Base-by-base conservation (phyloP, 1,139 yeast genomes). In the Tardiomyces depauwii region DNA sequence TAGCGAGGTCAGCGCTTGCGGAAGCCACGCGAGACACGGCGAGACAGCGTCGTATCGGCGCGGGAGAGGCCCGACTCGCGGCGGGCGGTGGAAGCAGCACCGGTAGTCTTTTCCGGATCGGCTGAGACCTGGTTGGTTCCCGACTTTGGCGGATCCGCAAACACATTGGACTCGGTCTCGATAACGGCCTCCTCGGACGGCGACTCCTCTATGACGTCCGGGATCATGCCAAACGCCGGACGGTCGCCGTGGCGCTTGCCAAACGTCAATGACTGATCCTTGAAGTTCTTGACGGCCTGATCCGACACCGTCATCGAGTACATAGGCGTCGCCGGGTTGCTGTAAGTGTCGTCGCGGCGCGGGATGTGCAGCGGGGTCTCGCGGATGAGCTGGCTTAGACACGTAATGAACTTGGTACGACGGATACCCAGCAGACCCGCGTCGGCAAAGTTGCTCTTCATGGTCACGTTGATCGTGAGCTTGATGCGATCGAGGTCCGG, bases 391-490 rank as follows among this genome's bases (percentile, higher is more conserved):
- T 58, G 56, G 16, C 59, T 62, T 18, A 65, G 45, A 55, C 54
- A 64, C 47, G 59, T 59, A 36, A 58, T 46, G 30, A 64, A 49
- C 44, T 55, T 56, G 43, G 64, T 62, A 19, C 66, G 57, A 23
- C 68, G 57, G 39, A 44, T 47, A 18, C 66, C 62, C 43, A 54
- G 61, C 45, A 59, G 47, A 3, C 52, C 51, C 13, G 60, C 58
- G 47, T 68, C 71, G 16, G 64, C 62, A 50, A 58, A 59, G 55
- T 66, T 68, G 51, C 56, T 55, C 45, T 64, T 57, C 48, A 61
- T 58, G 18, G 61, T 57, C 39, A 65, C 55, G 41, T 55, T 55
- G 44, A 66, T 51, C 18, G 55, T 51, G 40, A 68, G 47, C 12
- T 52, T 48, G 48, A 65, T 48, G 28, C 66, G 55, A 46, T 67